Base-by-base conservation (phyloP, 352 stramenopile genomes). In the Thraustochytrium sp. region DNA sequence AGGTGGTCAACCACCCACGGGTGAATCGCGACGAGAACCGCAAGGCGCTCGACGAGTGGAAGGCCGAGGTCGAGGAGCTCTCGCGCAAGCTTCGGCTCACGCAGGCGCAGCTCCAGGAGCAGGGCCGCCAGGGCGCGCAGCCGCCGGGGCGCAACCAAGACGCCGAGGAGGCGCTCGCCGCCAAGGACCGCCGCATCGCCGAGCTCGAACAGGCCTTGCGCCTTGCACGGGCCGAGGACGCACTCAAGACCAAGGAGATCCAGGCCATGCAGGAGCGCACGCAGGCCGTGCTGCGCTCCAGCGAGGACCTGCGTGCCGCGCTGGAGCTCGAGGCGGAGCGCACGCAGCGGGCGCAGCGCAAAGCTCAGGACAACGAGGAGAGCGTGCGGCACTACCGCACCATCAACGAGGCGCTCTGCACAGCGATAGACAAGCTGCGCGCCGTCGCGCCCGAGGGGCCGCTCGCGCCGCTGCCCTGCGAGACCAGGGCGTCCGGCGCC, bases 351-450 rank as follows among this genome's bases (percentile, higher is more conserved):
- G 59, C 59, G 23, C 59, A 72, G n/a, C 13, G 46, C 26, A 55
- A 26, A 16, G 59, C 59, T 29, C 59, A 72, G 40, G 8, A 34
- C 40, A 44, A 46, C 40, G 59, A 72, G 46, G 59, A 72, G n/a
- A 26, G 59, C 9, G 8, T 72, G 13, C 34, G 40, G 1, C 59
- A 72, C 3, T 72, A 72, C 59, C 29, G 36, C 26, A 42, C 59
- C 21, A 49, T 72, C 36, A 72, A 72, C 40, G 59, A 72, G 40
- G 59, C 59, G 34, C 40, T 72, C 2, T 72, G 59, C 40, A 72
- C 59, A 13, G 59, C 59, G 26, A 72, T 72, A 26, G 59, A 72
- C 59, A 72, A 72, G 59, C 59, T 72, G 18, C 59, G 46, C 16
- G 26, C 18, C 59, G 59, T 44, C 8, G 13, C n/a, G 9, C 40